Evolutionary conservation across 371 early-diverging fungal genomes (phyloP).

Genomic region (Capniomyces stellatus): DNA sequence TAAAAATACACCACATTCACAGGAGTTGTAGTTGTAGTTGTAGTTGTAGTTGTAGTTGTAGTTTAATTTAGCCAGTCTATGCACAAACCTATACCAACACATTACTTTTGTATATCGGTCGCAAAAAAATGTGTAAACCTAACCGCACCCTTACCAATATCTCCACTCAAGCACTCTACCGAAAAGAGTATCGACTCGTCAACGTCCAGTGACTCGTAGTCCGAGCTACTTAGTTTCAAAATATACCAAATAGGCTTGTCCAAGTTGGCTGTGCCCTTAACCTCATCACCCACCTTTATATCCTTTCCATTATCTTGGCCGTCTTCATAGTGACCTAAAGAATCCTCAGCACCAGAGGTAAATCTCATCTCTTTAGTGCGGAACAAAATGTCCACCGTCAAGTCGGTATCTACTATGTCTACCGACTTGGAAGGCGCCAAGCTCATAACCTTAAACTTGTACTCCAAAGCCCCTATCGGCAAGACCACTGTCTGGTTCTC

Average conservation of each 20-base stretch:
- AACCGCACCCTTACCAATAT: not conserved
- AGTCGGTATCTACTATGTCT: conserved; percentile 60
- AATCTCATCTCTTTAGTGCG: conserved; percentile 6
- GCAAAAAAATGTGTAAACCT: not conserved
- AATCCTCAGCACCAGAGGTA: not conserved
- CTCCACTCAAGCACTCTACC: not conserved
- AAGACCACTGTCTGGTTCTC: conserved; percentile 42
- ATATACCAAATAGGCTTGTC: not conserved
- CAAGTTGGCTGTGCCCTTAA: not conserved
- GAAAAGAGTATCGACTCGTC: not conserved
- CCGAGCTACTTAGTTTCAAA: not conserved
- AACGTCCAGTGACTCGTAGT: not conserved
- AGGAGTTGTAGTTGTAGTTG: no score
- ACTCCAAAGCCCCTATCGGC: conserved; percentile 32
- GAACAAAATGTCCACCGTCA: conserved; percentile 55
- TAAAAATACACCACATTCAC: no score
- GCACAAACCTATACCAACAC: not conserved
- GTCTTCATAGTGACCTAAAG: not conserved
- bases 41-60: no score
- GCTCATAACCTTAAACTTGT: conserved; percentile 40
- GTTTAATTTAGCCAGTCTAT: no score
- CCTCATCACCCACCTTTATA: not conserved
- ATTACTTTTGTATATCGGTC: no score
- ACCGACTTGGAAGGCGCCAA: conserved; percentile 46
- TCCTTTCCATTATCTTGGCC: not conserved